These are phyloP conservation scores for Alternaria atra DNA, from an alignment of 2,329 filamentous ascomycete species.

Conservation along the genomic window DNA sequence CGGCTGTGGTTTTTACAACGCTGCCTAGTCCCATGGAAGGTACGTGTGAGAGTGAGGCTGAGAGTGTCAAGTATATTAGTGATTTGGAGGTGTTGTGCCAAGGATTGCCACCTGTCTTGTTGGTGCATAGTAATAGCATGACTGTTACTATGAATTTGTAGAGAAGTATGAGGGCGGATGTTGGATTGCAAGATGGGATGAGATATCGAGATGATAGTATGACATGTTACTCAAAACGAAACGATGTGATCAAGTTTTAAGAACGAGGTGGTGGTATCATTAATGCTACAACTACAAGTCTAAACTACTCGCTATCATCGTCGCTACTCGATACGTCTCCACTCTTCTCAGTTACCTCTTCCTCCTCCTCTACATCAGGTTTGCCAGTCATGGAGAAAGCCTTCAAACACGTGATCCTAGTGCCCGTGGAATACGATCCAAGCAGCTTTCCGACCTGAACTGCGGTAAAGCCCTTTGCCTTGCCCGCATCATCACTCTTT, in stretches of 20 bases:
- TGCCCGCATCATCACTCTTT: conserved; percentile 16
- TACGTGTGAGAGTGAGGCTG: conserved; percentile 73
- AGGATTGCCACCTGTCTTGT: conserved; percentile 75
- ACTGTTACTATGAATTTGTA: conserved; percentile 82
- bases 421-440: conserved; percentile 83
- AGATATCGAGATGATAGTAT: background rate
- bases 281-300: conserved; percentile 4
- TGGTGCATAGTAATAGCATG: conserved; percentile 90
- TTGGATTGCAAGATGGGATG: background rate
- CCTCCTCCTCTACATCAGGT: conserved; percentile 38
- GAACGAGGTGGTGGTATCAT: conserved; percentile 23
- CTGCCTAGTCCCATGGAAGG: conserved; percentile 82
- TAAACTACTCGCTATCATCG: conserved; percentile 31
- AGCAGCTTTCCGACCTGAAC: conserved; percentile 71
- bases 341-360: conserved; percentile 30
- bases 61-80: conserved; percentile 77
- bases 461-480: conserved; percentile 37
- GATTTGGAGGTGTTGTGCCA: conserved; percentile 82
- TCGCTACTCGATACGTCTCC: conserved; percentile 32
- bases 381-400: conserved; percentile 80
- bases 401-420: conserved; percentile 87
- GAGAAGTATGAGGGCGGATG: background rate
- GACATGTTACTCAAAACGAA: background rate
- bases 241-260: background rate
- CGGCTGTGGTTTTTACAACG: conserved; percentile 84